These are phyloP conservation scores for Stentor coeruleus DNA, from an alignment of 73 alveolate species.

Conservation along the genomic window DNA sequence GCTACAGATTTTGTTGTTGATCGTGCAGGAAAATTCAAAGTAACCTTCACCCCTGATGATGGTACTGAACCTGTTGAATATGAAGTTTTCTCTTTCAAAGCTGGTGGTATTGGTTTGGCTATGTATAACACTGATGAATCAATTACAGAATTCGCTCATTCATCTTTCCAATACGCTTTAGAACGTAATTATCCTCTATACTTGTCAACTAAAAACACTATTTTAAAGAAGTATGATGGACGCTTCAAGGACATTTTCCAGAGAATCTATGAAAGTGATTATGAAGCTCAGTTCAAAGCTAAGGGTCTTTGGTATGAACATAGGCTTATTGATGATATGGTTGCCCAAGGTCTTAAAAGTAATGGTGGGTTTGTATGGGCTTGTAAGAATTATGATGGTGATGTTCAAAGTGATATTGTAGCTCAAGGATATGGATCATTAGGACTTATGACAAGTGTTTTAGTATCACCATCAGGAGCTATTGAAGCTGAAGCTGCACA, in stretches of 20 bases:
- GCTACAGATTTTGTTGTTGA: constrained; percentile 69
- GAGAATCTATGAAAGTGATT: constrained; percentile 56
- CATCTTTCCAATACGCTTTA: constrained; percentile 74
- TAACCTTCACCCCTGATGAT: constrained; percentile 62
- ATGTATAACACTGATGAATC: constrained; percentile 87
- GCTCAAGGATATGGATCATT: constrained; percentile 87
- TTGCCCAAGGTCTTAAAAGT: constrained; percentile 68
- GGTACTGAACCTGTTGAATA: constrained; percentile 49
- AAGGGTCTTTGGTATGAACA: constrained; percentile 81
- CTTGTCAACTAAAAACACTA: constrained; percentile 83
- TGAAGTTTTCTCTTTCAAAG: constrained; percentile 70
- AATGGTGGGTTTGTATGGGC: constrained; percentile 94
- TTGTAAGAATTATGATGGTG: constrained; percentile 92
- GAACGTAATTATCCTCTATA: constrained; percentile 67
- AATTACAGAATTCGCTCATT: constrained; percentile 71
- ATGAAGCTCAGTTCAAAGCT: constrained; percentile 57
- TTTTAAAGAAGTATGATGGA: constrained; percentile 85
- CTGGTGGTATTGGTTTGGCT: constrained; percentile 75
- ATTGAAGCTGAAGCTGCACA: constrained; percentile 93
- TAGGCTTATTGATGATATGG: constrained; percentile 84
- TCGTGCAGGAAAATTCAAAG: constrained; percentile 65
- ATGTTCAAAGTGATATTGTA: constrained; percentile 77
- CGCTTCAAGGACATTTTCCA: constrained; percentile 82
- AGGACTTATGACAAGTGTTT: constrained; percentile 75
- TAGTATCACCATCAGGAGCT: constrained; percentile 72